Evolutionary conservation across 2,329 filamentous ascomycete species (phyloP).

Genomic region (Botrytis pseudocinerea): DNA sequence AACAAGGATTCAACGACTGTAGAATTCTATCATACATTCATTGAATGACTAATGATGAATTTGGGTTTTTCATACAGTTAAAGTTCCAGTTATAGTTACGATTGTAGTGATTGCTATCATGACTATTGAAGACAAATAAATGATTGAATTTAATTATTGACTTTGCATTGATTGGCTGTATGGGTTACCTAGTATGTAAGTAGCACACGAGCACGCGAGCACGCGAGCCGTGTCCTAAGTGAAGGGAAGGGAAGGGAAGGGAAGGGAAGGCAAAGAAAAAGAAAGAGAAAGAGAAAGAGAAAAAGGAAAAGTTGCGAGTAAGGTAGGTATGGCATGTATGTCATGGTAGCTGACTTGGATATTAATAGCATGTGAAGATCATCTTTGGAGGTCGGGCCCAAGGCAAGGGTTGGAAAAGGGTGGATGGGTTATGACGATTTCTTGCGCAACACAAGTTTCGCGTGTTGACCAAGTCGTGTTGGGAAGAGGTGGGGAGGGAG

Average conservation of each 20-base stretch:
- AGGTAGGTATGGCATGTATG: background rate
- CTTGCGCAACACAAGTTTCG: background rate
- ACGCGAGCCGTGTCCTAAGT: background rate
- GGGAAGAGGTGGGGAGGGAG: too few relatives aligned
- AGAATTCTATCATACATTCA: background rate
- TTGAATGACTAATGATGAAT: background rate
- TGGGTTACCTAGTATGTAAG: too few relatives aligned
- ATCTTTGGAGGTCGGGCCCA: background rate
- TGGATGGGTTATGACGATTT: constrained; percentile 12
- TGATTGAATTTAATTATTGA: background rate
- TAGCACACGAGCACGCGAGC: background rate
- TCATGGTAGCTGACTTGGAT: background rate
- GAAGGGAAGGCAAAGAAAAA: too few relatives aligned
- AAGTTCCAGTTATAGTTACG: background rate
- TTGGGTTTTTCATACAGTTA: background rate
- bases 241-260: background rate
- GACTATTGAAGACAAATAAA: background rate
- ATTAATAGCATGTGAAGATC: constrained; percentile 24
- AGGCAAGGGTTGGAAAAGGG: background rate
- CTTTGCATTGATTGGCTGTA: background rate
- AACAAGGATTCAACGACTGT: too few relatives aligned
- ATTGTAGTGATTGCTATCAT: background rate
- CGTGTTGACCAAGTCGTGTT: too few relatives aligned
- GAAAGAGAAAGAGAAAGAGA: background rate
- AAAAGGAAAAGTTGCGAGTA: background rate